A percentile compares a stretch with the other conserved stretches of the same genome.
Conservation (phyloP, 2,329 filamentous ascomycete species). For the Hypoxylon sp. region DNA sequence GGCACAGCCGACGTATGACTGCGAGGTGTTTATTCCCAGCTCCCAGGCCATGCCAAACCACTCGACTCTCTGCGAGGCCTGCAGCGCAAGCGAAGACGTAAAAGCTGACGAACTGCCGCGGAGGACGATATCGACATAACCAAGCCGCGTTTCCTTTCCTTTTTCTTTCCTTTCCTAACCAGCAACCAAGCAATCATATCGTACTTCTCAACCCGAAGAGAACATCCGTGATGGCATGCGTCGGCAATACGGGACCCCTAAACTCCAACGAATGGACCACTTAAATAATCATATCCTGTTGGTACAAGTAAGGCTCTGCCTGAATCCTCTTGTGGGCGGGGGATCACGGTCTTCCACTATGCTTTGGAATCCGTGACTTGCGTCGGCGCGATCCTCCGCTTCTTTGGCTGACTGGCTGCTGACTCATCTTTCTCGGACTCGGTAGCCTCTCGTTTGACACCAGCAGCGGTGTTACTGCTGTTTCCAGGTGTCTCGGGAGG, state of each 20-base stretch:
- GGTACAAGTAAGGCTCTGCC: conserved; percentile 7
- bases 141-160: conserved; percentile 20
- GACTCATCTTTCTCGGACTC: conserved; percentile 66
- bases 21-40: conserved; percentile 31
- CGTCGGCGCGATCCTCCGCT: conserved; percentile 77
- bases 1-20: neutral
- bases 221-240: conserved; percentile 13
- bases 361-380: conserved; percentile 57
- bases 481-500: conserved; percentile 88
- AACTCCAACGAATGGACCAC: conserved; percentile 29
- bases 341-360: neutral
- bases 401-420: conserved; percentile 68
- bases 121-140: conserved; percentile 9
- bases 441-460: conserved; percentile 68
- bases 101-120: neutral
- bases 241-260: conserved; percentile 13
- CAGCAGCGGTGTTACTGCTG: conserved; percentile 62
- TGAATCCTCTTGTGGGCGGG: too few species aligned
- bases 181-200: conserved; percentile 17
- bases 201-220: conserved; percentile 16
- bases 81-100: neutral
- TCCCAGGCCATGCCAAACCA: conserved; percentile 35
- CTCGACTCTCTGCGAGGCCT: neutral
- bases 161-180: conserved; percentile 25
- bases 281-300: conserved; percentile 14